Evolutionary conservation across 2,329 filamentous ascomycete genomes (phyloP).

Genomic region (Leptoxyphium fumago): DNA sequence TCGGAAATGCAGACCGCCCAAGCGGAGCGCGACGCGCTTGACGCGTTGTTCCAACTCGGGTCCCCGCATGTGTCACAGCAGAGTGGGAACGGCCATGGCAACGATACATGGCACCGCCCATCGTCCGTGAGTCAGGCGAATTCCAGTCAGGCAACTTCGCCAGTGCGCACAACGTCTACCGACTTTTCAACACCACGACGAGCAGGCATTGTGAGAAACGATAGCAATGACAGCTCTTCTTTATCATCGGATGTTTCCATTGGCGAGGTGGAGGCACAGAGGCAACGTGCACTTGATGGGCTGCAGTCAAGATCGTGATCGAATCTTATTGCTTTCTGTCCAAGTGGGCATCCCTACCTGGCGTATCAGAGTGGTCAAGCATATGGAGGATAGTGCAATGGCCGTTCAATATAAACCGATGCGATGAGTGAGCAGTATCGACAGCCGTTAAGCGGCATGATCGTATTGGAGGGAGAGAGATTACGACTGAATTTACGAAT

Average conservation of each 20-base stretch:
- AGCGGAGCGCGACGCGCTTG: constrained; percentile 65
- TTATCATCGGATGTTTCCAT: not conserved
- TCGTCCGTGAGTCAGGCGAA: not conserved
- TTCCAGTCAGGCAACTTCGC: not conserved
- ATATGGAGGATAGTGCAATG: too few relatives aligned
- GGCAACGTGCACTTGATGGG: not conserved
- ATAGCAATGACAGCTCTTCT: not conserved
- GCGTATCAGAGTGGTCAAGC: too few relatives aligned
- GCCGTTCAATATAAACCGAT: too few relatives aligned
- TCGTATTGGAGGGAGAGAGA: too few relatives aligned
- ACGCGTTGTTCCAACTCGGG: constrained; percentile 69
- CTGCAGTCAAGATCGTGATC: not conserved
- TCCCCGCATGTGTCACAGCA: constrained; percentile 16
- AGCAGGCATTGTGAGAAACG: not conserved
- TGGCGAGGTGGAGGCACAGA: not conserved
- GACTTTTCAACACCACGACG: not conserved
- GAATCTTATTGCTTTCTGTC: not conserved
- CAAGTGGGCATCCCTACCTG: too few relatives aligned
- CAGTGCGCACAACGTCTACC: not conserved
- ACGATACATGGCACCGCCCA: not conserved
- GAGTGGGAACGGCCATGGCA: not conserved
- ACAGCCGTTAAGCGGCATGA: too few relatives aligned
- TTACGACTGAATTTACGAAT: too few relatives aligned
- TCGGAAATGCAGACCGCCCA: constrained; percentile 55
- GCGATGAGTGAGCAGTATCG: too few relatives aligned